Evolutionary conservation across 1,284 basidiomycete genomes (phyloP).

Genomic region (Meira miltonrushii): DNA sequence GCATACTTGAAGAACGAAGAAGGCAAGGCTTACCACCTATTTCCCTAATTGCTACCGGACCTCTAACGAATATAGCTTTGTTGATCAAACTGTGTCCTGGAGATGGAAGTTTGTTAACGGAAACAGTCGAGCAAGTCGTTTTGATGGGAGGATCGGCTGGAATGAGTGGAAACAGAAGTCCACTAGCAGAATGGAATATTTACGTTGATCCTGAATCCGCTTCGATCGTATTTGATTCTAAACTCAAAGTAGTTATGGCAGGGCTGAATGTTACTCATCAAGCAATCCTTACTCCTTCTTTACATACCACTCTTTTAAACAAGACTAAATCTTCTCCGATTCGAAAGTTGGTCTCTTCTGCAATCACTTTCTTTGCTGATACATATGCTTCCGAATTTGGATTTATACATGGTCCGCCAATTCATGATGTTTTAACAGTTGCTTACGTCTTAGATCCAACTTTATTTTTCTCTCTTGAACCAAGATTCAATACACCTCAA

Average conservation of each 20-base stretch:
- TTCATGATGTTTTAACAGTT: constrained; percentile 43
- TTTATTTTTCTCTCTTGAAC: constrained; percentile 22
- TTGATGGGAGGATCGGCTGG: constrained; percentile 43
- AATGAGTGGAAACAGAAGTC: constrained; percentile 32
- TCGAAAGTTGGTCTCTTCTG: constrained; percentile 29
- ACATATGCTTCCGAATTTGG: constrained; percentile 38
- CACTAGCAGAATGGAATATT: constrained; percentile 14
- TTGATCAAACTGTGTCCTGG: constrained; percentile 20
- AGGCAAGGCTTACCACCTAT: constrained; percentile 23
- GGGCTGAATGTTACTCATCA: constrained; percentile 46
- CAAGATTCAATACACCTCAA: background rate
- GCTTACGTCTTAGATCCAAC: constrained; percentile 40
- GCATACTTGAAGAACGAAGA: constrained; percentile 17
- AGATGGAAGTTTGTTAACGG: background rate
- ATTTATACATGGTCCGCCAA: constrained; percentile 36
- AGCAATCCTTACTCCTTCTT: constrained; percentile 3
- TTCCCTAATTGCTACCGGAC: constrained; percentile 39
- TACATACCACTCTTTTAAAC: background rate
- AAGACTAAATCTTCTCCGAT: constrained; percentile 10
- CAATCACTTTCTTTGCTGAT: constrained; percentile 34
- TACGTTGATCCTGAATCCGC: constrained; percentile 18
- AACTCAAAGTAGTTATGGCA: constrained; percentile 40
- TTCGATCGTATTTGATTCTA: constrained; percentile 35
- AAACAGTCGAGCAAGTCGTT: constrained; percentile 37
- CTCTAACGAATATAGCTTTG: constrained; percentile 41